Evolutionary conservation across 2,329 filamentous ascomycete species (phyloP).

Genomic region (Seiridium unicorne): DNA sequence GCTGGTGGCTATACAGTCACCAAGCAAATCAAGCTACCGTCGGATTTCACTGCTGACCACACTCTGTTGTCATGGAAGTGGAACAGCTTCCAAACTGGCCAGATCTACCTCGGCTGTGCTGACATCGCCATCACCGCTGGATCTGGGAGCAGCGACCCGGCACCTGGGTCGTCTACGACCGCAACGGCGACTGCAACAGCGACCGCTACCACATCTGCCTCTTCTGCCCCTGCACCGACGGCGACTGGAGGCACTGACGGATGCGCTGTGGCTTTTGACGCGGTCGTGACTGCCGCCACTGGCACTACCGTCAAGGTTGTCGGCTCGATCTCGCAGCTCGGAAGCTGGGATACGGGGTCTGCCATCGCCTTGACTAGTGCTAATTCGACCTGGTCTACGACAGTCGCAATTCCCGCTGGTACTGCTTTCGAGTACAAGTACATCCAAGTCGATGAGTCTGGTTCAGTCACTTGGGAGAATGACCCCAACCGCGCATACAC

Average conservation of each 20-base stretch:
- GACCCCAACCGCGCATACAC: slow-evolving; percentile 25
- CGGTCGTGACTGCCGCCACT: slow-evolving; percentile 38
- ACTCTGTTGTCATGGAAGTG: slow-evolving; percentile 52
- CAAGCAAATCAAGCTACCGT: slow-evolving; percentile 48
- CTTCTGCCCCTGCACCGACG: slow-evolving; percentile 21
- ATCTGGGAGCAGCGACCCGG: slow-evolving; percentile 30
- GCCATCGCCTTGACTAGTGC: slow-evolving; percentile 41
- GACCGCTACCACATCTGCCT: slow-evolving; percentile 33
- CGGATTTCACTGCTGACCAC: slow-evolving; percentile 43
- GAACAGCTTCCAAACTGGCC: slow-evolving; percentile 54
- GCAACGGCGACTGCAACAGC: slow-evolving; percentile 18
- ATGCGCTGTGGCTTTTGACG: slow-evolving; percentile 31
- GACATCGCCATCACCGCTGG: slow-evolving; percentile 42
- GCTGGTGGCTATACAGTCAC: slow-evolving; percentile 52
- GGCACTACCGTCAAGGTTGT: slow-evolving; percentile 43
- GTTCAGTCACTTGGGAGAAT: slow-evolving; percentile 46
- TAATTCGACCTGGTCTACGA: slow-evolving; percentile 44
- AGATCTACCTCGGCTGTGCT: slow-evolving; percentile 53
- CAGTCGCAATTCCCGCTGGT: slow-evolving; percentile 41
- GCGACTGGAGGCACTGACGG: slow-evolving; percentile 17
- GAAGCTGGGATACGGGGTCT: slow-evolving; percentile 39
- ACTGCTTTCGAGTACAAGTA: slow-evolving; percentile 49
- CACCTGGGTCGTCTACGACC: slow-evolving; percentile 54
- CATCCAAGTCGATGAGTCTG: slow-evolving; percentile 39
- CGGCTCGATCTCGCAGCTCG: slow-evolving; percentile 35